Evolutionary conservation across 345 rosid genomes (phyloP).

Genomic region (Salix arbutifolia): DNA sequence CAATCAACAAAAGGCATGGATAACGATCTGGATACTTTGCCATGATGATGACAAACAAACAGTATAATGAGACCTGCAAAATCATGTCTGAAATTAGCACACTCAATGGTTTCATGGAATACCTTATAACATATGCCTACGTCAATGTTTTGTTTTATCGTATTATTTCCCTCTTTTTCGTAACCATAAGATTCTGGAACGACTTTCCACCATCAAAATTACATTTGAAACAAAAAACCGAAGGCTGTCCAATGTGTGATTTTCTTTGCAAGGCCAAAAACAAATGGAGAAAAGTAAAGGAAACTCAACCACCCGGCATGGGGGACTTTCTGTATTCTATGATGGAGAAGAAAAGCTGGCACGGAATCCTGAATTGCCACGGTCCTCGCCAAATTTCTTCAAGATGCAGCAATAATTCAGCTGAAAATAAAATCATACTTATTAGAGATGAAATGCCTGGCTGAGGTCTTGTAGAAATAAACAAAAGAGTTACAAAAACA

Average conservation of each 20-base stretch:
- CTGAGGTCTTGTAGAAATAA: not conserved
- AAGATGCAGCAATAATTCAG: constrained; percentile 62
- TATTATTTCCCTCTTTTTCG: not conserved
- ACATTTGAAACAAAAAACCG: constrained; percentile 8
- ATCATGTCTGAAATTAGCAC: not conserved
- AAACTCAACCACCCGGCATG: constrained; percentile 16
- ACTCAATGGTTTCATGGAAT: not conserved
- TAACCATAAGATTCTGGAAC: not conserved
- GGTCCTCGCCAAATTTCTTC: constrained; percentile 57
- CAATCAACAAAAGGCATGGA: not conserved
- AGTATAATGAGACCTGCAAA: not conserved
- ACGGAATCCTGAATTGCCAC: constrained; percentile 52
- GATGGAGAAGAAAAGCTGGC: constrained; percentile 50
- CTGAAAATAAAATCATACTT: constrained; percentile 34
- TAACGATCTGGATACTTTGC: not conserved
- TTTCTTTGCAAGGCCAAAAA: constrained; percentile 5
- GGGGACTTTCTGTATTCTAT: constrained; percentile 15
- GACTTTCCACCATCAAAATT: not conserved
- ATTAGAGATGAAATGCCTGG: constrained; percentile 13
- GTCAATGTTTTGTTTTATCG: not conserved
- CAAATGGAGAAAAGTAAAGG: not conserved
- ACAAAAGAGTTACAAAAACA: not conserved
- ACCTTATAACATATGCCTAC: not conserved
- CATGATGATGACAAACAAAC: not conserved
- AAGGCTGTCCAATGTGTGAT: constrained; percentile 4